Evolutionary conservation across 805 yeast species (phyloP).

Genomic region (Candida bentonensis): DNA sequence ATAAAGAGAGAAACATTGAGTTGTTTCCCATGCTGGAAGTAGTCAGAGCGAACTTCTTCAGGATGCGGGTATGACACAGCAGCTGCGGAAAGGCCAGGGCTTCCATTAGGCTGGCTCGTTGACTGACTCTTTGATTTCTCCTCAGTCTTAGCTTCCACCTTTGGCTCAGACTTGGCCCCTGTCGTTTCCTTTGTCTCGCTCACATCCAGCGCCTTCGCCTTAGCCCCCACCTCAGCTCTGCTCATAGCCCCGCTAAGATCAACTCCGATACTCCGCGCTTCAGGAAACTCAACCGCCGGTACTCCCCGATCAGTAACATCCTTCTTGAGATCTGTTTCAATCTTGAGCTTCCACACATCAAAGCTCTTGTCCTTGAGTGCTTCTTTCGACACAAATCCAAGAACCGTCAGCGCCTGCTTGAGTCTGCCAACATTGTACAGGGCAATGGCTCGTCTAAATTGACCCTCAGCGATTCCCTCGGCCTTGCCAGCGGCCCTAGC

Average conservation of each 20-base stretch:
- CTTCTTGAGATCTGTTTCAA: constrained; percentile 1
- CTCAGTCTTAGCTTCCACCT: not conserved
- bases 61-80: constrained; percentile 4
- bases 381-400: constrained; percentile 13
- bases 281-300: not conserved
- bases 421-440: constrained; percentile 11
- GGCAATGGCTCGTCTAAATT: constrained; percentile 21
- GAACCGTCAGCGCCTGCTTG: constrained; percentile 15
- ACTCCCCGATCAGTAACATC: constrained; percentile 2
- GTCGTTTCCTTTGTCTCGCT: not conserved
- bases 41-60: constrained; percentile 36
- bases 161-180: not conserved
- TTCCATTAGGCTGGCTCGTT: too few relatives aligned
- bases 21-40: constrained; percentile 50
- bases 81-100: too few relatives aligned
- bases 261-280: not conserved
- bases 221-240: not conserved
- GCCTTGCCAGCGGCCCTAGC: constrained; percentile 4
- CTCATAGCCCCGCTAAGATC: constrained; percentile 1
- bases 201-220: too few relatives aligned
- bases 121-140: not conserved
- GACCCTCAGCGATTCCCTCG: constrained; percentile 15
- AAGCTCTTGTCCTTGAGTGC: constrained; percentile 9
- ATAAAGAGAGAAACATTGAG: constrained; percentile 62
- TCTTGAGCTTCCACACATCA: constrained; percentile 12